Evolutionary conservation across 1,284 basidiomycete species (phyloP), one percentile per base, ranked within the genome.

Genomic region (Ustilago nuda): DNA sequence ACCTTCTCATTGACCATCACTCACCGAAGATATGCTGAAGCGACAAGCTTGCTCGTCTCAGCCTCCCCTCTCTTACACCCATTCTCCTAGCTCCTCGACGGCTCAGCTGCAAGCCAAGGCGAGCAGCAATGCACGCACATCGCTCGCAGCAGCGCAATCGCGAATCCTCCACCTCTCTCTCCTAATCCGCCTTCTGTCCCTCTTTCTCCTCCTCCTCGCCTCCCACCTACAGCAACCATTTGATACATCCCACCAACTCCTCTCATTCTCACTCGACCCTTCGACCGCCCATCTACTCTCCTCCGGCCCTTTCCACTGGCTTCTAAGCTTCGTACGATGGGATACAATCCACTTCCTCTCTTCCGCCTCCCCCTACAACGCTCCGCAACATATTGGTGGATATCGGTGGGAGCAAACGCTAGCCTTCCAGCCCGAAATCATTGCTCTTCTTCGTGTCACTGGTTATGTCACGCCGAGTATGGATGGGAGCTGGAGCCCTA

Each of bases 391-490:
- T 32, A 36, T 5, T 13, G 76, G 60, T 2, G 82, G 82, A 0
- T 93, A 96, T 84, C 83, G 86, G 5, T 91, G 90, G 85, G 96
- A 98, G 85, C 90, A 97, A 81, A 89, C 93, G 79, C 92, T 93
- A 88, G 96, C 96, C 0, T 98, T 95, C 84, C 90, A 94, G 73
- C 92, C 93, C 2, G 93, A 91, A 7, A 78, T 82, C 43, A 61
- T 82, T 8, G 57, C 36, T 12, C 56, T 85, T 8, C 61, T 84
- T 1, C 59, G 83, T 1, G 0, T 54, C 4, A 13, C 61, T 0
- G 81, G 81, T 0, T 75, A 66, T 36, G 8, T 70, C 4, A 67
- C 69, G 0, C 72, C 70, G 8, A 39, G 37, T 2, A 8, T 67
- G 35, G 62, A 63, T n/a, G 64, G 66, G 0, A 4, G 8, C 4